A percentile compares a stretch with the other conserved stretches of the same genome.
Conservation (phyloP, 306 rosid genomes). For the Sicyos edulis region DNA sequence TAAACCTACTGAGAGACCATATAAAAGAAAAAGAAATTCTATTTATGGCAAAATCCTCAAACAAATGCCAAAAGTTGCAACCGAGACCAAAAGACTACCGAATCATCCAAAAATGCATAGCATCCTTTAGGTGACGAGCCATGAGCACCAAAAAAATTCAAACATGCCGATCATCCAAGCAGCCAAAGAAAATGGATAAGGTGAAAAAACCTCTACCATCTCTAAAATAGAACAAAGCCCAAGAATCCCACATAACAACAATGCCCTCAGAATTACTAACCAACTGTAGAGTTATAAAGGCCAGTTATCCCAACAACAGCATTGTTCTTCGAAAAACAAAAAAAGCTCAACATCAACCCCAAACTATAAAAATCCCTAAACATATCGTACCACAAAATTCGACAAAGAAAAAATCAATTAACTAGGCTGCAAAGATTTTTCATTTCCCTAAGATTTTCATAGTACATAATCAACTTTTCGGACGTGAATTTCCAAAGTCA, state of each 20-base stretch:
- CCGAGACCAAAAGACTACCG: background rate
- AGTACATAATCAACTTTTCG: background rate
- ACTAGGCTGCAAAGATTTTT: background rate
- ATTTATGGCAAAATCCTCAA: background rate
- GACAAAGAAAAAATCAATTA: background rate
- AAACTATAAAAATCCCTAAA: background rate
- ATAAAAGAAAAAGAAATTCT: background rate
- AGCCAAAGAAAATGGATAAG: background rate
- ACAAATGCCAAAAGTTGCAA: background rate
- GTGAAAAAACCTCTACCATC: background rate
- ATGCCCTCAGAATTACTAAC: background rate
- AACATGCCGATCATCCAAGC: background rate
- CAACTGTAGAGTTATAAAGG: background rate
- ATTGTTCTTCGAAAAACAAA: no score
- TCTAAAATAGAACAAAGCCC: conserved; percentile 5
- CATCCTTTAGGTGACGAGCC: background rate
- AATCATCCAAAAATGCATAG: background rate
- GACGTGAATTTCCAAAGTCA: background rate
- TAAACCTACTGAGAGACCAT: background rate
- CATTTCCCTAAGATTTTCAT: background rate
- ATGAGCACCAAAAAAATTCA: background rate
- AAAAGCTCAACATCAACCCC: background rate
- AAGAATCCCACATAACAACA: background rate
- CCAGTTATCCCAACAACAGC: background rate
- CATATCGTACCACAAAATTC: background rate